These are phyloP conservation scores for Pythium biforme DNA, from an alignment of 352 stramenopile genomes.

Conservation along the genomic window DNA sequence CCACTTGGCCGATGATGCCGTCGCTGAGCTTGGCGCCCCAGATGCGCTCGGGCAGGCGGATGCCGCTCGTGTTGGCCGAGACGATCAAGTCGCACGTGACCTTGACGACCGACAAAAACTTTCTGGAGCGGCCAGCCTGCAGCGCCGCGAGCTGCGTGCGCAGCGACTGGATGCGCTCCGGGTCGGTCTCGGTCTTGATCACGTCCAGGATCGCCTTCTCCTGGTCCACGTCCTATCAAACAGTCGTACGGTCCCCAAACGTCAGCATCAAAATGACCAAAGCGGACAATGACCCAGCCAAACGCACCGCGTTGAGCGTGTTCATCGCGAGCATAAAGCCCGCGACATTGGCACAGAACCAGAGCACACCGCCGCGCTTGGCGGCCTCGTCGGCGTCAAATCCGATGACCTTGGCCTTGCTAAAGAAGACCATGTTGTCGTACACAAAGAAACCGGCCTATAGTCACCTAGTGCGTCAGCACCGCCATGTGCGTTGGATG, in stretches of 20 bases:
- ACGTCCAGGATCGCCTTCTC: slow-evolving; percentile 78
- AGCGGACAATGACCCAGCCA: background rate
- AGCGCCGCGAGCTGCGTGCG: slow-evolving; percentile 62
- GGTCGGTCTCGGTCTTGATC: slow-evolving; percentile 66
- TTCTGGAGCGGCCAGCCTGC: slow-evolving; percentile 66
- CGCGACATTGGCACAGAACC: slow-evolving; percentile 83
- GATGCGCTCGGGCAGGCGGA: slow-evolving; percentile 76
- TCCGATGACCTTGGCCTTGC: slow-evolving; percentile 69
- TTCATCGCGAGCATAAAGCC: slow-evolving; percentile 74
- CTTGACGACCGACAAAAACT: slow-evolving; percentile 81
- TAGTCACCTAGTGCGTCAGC: too few relatives aligned
- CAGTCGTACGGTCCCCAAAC: background rate
- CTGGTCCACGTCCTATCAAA: slow-evolving; percentile 61
- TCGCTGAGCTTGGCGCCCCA: slow-evolving; percentile 81
- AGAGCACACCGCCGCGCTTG: slow-evolving; percentile 72
- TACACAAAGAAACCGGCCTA: slow-evolving; percentile 83
- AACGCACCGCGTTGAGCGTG: slow-evolving; percentile 55
- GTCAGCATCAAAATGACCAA: slow-evolving; percentile 1
- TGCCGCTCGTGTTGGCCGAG: slow-evolving; percentile 80
- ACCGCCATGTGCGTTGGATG: too few relatives aligned
- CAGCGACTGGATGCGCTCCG: slow-evolving; percentile 45
- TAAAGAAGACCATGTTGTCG: slow-evolving; percentile 85
- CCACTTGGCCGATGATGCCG: slow-evolving; percentile 76
- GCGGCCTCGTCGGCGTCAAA: slow-evolving; percentile 65
- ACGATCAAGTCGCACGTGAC: slow-evolving; percentile 81